These are phyloP conservation scores for Corynespora cassiicola DNA, from an alignment of 2,329 filamentous ascomycete species.

Conservation along the genomic window DNA sequence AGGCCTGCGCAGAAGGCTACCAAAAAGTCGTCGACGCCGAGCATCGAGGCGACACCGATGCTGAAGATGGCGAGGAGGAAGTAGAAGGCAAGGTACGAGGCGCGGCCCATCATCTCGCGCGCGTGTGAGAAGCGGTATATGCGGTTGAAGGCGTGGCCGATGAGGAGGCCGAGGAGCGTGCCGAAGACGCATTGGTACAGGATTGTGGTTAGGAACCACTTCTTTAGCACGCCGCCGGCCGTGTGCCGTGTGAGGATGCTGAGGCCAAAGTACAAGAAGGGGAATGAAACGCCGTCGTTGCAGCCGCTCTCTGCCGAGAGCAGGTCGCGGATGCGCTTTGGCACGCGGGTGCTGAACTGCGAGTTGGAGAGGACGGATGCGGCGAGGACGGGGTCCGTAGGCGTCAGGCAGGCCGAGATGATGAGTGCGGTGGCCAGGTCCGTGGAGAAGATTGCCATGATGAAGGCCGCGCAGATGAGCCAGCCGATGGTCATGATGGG, in stretches of 20 bases:
- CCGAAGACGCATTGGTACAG: constrained; percentile 63
- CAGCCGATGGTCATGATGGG: constrained; percentile 60
- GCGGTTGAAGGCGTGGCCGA: constrained; percentile 57
- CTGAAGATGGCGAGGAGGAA: constrained; percentile 60
- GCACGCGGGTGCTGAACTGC: constrained; percentile 60
- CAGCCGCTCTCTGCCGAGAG: constrained; percentile 62
- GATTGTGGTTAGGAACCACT: constrained; percentile 61
- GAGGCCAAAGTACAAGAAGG: constrained; percentile 62
- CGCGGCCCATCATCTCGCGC: constrained; percentile 54
- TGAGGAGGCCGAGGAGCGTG: constrained; percentile 52
- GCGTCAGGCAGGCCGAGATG: constrained; percentile 62
- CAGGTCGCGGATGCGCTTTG: constrained; percentile 58
- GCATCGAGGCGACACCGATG: constrained; percentile 58
- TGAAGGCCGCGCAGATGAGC: constrained; percentile 56
- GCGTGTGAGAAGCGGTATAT: constrained; percentile 56
- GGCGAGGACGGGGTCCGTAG: constrained; percentile 63
- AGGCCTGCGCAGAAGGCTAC: constrained; percentile 63
- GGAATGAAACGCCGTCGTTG: constrained; percentile 64
- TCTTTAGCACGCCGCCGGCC: constrained; percentile 50
- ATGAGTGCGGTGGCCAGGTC: constrained; percentile 55
- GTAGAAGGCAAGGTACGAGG: constrained; percentile 63
- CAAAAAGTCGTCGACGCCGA: constrained; percentile 63
- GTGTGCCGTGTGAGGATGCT: constrained; percentile 50
- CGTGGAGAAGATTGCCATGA: constrained; percentile 54
- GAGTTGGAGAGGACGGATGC: constrained; percentile 61